Evolutionary conservation across 139 green algal genomes (phyloP).

Genomic region (Auxenochlorella pyrenoidosa): DNA sequence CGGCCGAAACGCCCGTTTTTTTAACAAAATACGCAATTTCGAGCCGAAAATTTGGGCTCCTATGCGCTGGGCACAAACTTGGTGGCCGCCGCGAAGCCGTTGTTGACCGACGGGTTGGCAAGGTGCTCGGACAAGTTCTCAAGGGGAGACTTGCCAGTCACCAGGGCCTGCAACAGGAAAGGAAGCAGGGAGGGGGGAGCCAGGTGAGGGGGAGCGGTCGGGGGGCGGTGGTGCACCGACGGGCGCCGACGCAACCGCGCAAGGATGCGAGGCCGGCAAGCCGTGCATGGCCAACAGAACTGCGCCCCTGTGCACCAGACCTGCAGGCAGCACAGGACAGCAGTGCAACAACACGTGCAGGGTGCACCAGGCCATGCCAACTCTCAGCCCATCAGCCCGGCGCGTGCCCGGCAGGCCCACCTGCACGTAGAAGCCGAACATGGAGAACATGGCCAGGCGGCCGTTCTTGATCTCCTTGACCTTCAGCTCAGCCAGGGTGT

Average conservation of each 20-base stretch:
- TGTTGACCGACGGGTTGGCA: slow-evolving; percentile 72
- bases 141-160: slow-evolving; percentile 78
- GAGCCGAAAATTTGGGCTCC: background rate
- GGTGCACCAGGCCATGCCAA: too few species aligned
- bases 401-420: too few species aligned
- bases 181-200: slow-evolving; percentile 20
- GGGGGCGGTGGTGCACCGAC: too few species aligned
- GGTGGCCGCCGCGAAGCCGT: slow-evolving; percentile 74
- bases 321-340: background rate
- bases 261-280: too few species aligned
- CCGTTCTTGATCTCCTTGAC: slow-evolving; percentile 98
- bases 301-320: background rate
- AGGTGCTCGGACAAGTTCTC: slow-evolving; percentile 62
- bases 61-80: slow-evolving; percentile 46
- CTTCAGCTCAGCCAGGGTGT: slow-evolving; percentile 79
- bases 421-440: slow-evolving; percentile 93
- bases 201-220: slow-evolving; percentile 24
- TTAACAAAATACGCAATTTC: too few species aligned
- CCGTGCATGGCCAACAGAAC: too few species aligned
- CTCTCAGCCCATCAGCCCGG: background rate
- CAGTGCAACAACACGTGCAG: background rate
- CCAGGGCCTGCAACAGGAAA: slow-evolving; percentile 64
- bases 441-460: slow-evolving; percentile 94
- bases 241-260: too few species aligned
- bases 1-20: too few species aligned